Conservation (phyloP, 208 protist species). For the Angomonas desouzai region DNA sequence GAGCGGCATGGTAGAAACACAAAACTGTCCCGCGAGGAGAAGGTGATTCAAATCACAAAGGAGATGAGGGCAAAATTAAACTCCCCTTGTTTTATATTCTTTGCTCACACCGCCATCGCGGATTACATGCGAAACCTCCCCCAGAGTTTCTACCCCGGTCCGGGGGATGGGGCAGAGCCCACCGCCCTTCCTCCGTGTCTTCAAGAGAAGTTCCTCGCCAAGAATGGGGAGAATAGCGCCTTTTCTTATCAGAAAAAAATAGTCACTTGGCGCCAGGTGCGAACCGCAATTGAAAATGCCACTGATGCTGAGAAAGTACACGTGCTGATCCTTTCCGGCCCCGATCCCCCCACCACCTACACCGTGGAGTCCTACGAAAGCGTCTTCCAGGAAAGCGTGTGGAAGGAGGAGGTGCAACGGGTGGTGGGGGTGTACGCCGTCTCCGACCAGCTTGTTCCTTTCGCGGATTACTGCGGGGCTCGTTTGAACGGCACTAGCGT, state of each 20-base stretch:
- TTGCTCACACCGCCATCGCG: neutral
- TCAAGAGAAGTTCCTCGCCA: neutral
- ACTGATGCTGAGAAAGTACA: conserved; percentile 18
- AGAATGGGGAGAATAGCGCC: neutral
- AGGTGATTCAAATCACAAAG: neutral
- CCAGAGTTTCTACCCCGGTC: neutral
- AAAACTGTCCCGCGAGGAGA: neutral
- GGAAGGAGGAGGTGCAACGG: conserved; percentile 45
- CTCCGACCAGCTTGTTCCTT: conserved; percentile 48
- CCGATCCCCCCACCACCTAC: conserved; percentile 2
- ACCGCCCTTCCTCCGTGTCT: neutral
- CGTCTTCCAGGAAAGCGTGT: conserved; percentile 43
- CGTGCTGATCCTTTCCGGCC: conserved; percentile 32
- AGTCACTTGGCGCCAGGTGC: neutral
- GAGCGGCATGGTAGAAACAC: neutral
- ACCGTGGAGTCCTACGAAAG: conserved; percentile 32
- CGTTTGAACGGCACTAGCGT: conserved; percentile 26
- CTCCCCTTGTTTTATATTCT: conserved; percentile 4
- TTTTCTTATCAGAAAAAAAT: neutral
- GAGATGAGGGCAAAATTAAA: neutral
- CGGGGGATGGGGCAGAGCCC: neutral
- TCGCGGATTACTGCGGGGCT: conserved; percentile 64
- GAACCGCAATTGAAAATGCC: conserved; percentile 14
- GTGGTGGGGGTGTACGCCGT: conserved; percentile 56
- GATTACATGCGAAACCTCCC: neutral